Conservation (phyloP, 768 basidiomycete genomes). For the Phylloporus rhodoxanthus region DNA sequence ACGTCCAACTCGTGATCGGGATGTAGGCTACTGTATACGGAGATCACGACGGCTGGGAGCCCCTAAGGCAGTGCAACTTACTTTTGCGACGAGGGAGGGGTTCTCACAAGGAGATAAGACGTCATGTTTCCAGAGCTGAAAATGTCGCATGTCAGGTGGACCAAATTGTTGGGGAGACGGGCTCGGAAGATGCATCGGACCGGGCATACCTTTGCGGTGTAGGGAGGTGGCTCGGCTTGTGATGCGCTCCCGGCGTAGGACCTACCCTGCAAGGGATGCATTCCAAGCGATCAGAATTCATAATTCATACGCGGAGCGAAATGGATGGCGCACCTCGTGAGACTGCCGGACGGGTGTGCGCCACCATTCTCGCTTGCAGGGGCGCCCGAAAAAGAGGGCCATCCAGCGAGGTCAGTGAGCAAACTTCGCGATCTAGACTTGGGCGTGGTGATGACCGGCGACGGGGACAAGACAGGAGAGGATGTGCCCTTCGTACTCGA, state of each 20-base stretch:
- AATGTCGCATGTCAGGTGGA: slow-evolving; percentile 11
- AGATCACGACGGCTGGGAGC: background rate
- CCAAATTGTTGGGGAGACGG: background rate
- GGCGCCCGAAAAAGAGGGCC: slow-evolving; percentile 15
- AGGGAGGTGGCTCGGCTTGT: slow-evolving; percentile 23
- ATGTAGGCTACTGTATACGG: slow-evolving; percentile 1
- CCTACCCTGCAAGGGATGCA: slow-evolving; percentile 1
- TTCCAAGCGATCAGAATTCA: background rate
- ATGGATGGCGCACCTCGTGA: slow-evolving; percentile 12
- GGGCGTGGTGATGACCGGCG: slow-evolving; percentile 10
- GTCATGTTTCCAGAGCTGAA: slow-evolving; percentile 32
- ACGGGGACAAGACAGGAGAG: slow-evolving; percentile 1
- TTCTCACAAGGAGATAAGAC: slow-evolving; percentile 25
- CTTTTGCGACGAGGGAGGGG: slow-evolving; percentile 12
- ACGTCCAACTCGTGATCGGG: slow-evolving; percentile 5
- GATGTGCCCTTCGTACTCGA: slow-evolving; percentile 2
- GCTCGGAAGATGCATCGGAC: background rate
- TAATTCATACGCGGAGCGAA: background rate
- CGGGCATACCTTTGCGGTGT: slow-evolving; percentile 26
- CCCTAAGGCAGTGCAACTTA: slow-evolving; percentile 10
- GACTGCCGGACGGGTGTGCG: slow-evolving; percentile 5
- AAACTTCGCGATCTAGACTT: slow-evolving; percentile 6
- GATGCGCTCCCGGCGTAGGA: slow-evolving; percentile 5
- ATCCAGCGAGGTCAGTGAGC: slow-evolving; percentile 12
- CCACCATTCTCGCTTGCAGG: slow-evolving; percentile 11